phyloP scores from a whole-genome alignment of 495 filamentous ascomycete genomes.

The Podospora pseudocomata region DNA sequence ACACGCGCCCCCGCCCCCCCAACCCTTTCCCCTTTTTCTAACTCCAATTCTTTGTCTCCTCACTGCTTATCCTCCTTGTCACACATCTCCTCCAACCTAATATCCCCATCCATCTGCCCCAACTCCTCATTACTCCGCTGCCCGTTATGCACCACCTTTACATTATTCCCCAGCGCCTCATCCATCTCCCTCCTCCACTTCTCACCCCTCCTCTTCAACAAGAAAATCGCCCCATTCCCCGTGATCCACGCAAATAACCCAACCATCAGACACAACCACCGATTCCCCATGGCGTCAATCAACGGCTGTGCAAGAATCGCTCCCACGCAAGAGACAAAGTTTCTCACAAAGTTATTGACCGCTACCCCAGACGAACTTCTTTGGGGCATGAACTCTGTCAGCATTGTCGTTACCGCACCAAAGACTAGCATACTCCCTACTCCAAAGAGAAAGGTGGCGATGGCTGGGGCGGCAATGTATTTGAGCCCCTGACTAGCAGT shows the following conservation, averaged over 20 bases:
- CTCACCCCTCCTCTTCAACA: slow-evolving; percentile 62
- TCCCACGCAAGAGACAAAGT: slow-evolving; percentile 80
- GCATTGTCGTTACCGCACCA: slow-evolving; percentile 69
- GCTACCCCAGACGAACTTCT: slow-evolving; percentile 74
- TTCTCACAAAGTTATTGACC: slow-evolving; percentile 80
- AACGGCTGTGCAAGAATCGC: slow-evolving; percentile 70
- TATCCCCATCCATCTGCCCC: not conserved
- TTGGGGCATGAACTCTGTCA: slow-evolving; percentile 86
- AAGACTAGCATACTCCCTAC: slow-evolving; percentile 89
- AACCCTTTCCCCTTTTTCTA: not conserved
- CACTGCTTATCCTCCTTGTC: too few relatives aligned
- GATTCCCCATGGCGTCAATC: slow-evolving; percentile 78
- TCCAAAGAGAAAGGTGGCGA: slow-evolving; percentile 88
- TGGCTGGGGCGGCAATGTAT: slow-evolving; percentile 47
- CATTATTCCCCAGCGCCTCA: slow-evolving; percentile 22
- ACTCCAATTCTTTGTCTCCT: not conserved
- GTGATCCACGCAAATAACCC: slow-evolving; percentile 58
- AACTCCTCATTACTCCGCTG: not conserved
- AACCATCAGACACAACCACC: slow-evolving; percentile 83
- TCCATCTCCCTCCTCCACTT: slow-evolving; percentile 71
- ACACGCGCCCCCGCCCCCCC: not conserved
- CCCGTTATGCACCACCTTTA: too few relatives aligned
- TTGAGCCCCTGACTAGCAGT: slow-evolving; percentile 39
- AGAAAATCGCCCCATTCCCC: slow-evolving; percentile 55
- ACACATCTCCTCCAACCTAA: too few relatives aligned